phyloP scores from a whole-genome alignment of 805 yeast species.

The Cyberlindnera americana region DNA sequence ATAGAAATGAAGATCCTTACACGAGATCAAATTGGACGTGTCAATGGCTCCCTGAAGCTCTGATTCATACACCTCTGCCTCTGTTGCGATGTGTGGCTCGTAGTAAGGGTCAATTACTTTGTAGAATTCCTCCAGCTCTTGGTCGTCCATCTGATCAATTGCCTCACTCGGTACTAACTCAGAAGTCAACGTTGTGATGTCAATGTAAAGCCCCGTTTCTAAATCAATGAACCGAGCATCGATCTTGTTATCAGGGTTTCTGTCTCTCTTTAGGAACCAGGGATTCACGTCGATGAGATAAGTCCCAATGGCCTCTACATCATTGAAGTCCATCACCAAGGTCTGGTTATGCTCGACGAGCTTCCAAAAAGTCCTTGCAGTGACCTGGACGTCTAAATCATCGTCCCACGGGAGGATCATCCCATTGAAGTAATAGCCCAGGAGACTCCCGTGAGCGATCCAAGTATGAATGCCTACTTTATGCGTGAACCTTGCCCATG shows the following conservation, averaged over 20 bases:
- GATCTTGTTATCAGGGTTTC: slow-evolving; percentile 58
- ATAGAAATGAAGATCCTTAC: slow-evolving; percentile 62
- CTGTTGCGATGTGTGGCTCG: slow-evolving; percentile 26
- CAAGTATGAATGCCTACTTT: slow-evolving; percentile 33
- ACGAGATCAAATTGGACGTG: slow-evolving; percentile 40
- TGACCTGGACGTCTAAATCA: slow-evolving; percentile 57
- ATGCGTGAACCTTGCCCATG: slow-evolving; percentile 25
- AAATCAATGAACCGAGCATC: slow-evolving; percentile 73
- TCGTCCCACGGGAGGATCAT: slow-evolving; percentile 56
- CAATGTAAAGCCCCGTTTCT: slow-evolving; percentile 68
- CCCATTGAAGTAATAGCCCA: slow-evolving; percentile 61
- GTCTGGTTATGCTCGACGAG: slow-evolving; percentile 44
- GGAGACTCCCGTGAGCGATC: slow-evolving; percentile 56
- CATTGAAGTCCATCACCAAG: slow-evolving; percentile 40
- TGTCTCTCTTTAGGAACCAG: slow-evolving; percentile 48
- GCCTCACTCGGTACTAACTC: slow-evolving; percentile 9
- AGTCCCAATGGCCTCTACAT: slow-evolving; percentile 42
- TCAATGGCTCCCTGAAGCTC: slow-evolving; percentile 28
- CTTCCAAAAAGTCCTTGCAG: slow-evolving; percentile 39
- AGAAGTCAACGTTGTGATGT: slow-evolving; percentile 51
- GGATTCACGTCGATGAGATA: slow-evolving; percentile 45
- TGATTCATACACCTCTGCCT: slow-evolving; percentile 31
- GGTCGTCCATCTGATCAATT: slow-evolving; percentile 4
- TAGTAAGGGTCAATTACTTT: slow-evolving; percentile 26
- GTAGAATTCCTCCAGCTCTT: slow-evolving; percentile 11